Evolutionary conservation across 2,329 filamentous ascomycete genomes (phyloP), one percentile per base, ranked within the genome.

Genomic region (Triangularia verruculosa): DNA sequence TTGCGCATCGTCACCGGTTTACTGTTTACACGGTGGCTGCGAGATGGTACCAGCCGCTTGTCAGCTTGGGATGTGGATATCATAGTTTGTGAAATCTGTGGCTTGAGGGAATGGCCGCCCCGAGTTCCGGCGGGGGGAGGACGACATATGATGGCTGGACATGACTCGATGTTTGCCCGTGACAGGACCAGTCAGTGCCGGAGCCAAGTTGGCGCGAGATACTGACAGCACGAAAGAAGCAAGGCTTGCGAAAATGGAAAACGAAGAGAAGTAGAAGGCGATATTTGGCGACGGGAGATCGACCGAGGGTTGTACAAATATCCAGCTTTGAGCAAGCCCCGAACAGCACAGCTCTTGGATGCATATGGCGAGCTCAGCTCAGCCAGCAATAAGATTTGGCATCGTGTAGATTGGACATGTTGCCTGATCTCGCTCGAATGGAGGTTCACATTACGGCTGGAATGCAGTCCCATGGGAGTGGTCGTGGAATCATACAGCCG

Each of bases 301-400:
- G 34, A 3, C 25, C 39, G 17, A 20, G 39, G 22, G 60, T 57
- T 11, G 57, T 43, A 58, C 39, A 62, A 22, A 22, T 3, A 43
- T 20, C 15, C 17, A 17, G 27, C 30, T n/a, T 58, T 56, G 55
- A 52, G 17, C 43, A 58, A 62, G 61, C 61, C 61, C 61, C 61
- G 61, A 59, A 27, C 25, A 47, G 39, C 47, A 58, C 61, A 59
- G 54, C 25, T 57, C 43, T 28, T 62, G 34, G 34, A 24, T 57
- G 60, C 60, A 30, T 27, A 32, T 25, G 32, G 24, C n/a, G n/a
- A 22, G 15, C 51, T 61, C 28, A 30, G 47, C 47, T 55, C 56
- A 17, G 59, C 59, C 47, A 54, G 27, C 27, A 47, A 20, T 47
- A 17, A 47, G 6, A 20, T 17, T 27, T 54, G 20, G 27, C 57